Percentiles rank a stretch among this genome's conserved stretches.
phyloP scores from a whole-genome alignment of 768 basidiomycete genomes.

The Leccinum broughii region DNA sequence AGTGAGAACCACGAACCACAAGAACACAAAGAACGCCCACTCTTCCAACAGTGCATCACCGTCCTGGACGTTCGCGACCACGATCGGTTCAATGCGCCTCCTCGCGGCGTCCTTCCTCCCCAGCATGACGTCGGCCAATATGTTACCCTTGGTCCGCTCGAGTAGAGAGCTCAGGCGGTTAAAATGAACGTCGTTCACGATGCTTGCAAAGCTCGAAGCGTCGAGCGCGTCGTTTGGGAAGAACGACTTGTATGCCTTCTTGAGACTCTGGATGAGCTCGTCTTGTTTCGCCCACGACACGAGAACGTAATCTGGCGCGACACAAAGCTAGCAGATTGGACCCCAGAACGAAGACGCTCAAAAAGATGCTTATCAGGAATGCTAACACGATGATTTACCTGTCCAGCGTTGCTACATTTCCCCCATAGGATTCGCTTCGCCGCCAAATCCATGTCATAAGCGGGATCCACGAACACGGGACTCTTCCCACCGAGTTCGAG shows the following conservation, averaged over 20 bases:
- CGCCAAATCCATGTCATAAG: constrained; percentile 46
- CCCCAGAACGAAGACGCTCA: neutral
- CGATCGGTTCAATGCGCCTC: constrained; percentile 56
- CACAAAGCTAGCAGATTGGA: constrained; percentile 34
- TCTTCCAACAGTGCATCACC: constrained; percentile 63
- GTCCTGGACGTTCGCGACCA: constrained; percentile 53
- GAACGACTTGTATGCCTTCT: constrained; percentile 46
- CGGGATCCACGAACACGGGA: constrained; percentile 46
- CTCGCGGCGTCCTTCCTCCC: constrained; percentile 37
- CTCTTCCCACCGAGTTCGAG: constrained; percentile 43
- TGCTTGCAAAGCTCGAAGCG: constrained; percentile 45
- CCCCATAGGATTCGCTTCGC: constrained; percentile 70
- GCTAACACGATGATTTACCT: constrained; percentile 36
- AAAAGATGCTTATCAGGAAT: neutral
- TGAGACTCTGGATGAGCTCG: constrained; percentile 45
- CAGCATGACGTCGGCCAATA: constrained; percentile 51
- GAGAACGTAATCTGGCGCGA: constrained; percentile 48
- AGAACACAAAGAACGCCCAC: constrained; percentile 33
- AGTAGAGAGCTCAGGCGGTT: constrained; percentile 53
- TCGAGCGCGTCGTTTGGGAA: constrained; percentile 54
- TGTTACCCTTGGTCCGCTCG: constrained; percentile 51
- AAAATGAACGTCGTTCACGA: constrained; percentile 57
- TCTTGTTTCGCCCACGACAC: constrained; percentile 44
- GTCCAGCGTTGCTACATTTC: constrained; percentile 65
- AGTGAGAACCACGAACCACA: neutral